Conservation (phyloP, 306 rosid species). For the Pterocarpus santalinus region DNA sequence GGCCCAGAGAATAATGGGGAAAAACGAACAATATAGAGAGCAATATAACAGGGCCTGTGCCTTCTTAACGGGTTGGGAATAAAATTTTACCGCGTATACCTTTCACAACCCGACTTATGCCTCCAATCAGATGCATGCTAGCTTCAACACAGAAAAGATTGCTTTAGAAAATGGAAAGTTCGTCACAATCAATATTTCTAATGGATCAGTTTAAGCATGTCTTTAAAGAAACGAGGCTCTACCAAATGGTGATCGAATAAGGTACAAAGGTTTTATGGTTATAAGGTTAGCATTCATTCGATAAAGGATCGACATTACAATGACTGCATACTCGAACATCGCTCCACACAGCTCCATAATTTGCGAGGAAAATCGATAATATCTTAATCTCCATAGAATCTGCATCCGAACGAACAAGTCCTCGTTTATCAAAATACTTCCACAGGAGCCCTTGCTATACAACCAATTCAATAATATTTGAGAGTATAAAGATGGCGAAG, state of each 20-base stretch:
- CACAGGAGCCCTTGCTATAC: slow-evolving; percentile 46
- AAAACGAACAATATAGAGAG: no score
- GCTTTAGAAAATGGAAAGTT: background rate
- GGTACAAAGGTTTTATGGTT: slow-evolving; percentile 1
- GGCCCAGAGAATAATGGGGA: no score
- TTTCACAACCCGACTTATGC: background rate
- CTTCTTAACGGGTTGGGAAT: no score
- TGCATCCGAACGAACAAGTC: slow-evolving; percentile 38
- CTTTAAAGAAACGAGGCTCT: background rate
- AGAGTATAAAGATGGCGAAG: slow-evolving; percentile 32
- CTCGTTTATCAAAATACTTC: slow-evolving; percentile 30
- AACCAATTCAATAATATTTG: slow-evolving; percentile 39
- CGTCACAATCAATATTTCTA: background rate
- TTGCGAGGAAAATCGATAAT: slow-evolving; percentile 4
- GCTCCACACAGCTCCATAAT: slow-evolving; percentile 31
- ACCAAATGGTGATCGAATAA: slow-evolving; percentile 24
- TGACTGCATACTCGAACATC: slow-evolving; percentile 20
- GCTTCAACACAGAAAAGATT: background rate
- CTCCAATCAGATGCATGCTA: background rate
- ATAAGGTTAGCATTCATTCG: slow-evolving; percentile 41
- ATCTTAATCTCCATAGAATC: slow-evolving; percentile 30
- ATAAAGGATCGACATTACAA: slow-evolving; percentile 39
- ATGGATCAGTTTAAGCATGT: background rate
- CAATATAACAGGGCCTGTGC: no score
- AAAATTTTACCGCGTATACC: no score